Evolutionary conservation across 768 basidiomycete genomes (phyloP).

Genomic region (Mycena indigotica): DNA sequence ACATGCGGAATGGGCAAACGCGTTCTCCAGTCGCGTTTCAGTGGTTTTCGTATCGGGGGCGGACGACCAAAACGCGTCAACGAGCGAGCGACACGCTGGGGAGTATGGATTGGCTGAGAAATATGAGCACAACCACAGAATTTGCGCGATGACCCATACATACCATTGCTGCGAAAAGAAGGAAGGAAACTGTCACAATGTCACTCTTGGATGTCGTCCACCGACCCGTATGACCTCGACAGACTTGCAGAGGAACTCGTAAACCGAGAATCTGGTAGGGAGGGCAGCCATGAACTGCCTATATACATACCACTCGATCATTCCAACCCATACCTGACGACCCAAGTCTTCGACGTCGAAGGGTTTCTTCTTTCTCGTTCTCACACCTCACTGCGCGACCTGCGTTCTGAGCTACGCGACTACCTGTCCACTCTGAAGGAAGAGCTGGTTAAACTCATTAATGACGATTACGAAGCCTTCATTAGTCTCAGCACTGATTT

Average conservation of each 20-base stretch:
- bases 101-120: conserved; percentile 5
- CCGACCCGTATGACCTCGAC: conserved; percentile 69
- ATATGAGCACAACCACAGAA: too few relatives aligned
- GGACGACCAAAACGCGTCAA: conserved; percentile 56
- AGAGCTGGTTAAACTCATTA: conserved; percentile 93
- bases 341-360: conserved; percentile 77
- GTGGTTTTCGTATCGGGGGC: conserved; percentile 45
- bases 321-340: conserved; percentile 69
- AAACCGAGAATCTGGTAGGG: conserved; percentile 46
- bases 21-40: conserved; percentile 49
- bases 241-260: conserved; percentile 74
- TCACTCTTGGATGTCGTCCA: too few relatives aligned
- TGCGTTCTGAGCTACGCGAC: conserved; percentile 83
- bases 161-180: too few relatives aligned
- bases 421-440: conserved; percentile 85
- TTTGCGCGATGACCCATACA: too few relatives aligned
- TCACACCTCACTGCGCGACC: conserved; percentile 83
- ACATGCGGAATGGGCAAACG: conserved; percentile 78
- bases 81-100: conserved; percentile 27
- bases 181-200: too few relatives aligned
- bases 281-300: conserved; percentile 53
- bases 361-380: conserved; percentile 85
- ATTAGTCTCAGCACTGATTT: conserved; percentile 94
- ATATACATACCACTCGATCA: conserved; percentile 77
- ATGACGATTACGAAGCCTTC: conserved; percentile 97